phyloP scores from a whole-genome alignment of 257 asterid genomes.

The Thymus mandschuricus region DNA sequence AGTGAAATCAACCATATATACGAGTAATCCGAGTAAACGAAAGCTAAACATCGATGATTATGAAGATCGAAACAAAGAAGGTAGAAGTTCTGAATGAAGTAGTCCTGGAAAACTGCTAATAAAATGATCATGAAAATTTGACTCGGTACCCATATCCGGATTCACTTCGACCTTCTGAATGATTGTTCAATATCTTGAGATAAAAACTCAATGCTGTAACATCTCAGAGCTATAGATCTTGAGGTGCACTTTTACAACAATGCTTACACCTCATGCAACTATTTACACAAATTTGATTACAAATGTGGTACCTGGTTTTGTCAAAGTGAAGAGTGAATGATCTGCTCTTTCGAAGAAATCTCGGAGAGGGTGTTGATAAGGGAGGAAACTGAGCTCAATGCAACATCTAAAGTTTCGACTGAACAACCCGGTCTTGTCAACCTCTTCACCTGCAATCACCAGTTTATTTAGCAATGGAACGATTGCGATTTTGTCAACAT shows the following conservation, averaged over 20 bases:
- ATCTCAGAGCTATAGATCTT: background rate
- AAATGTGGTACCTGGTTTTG: background rate
- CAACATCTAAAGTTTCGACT: conserved; percentile 47
- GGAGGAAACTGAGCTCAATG: conserved; percentile 48
- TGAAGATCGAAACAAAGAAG: too few species aligned
- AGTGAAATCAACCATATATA: too few species aligned
- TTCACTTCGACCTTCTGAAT: background rate
- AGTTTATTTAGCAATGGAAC: background rate
- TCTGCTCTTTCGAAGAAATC: conserved; percentile 39
- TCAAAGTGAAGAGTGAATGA: conserved; percentile 48
- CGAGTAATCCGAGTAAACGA: too few species aligned
- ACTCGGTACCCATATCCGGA: too few species aligned
- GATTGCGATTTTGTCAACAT: background rate
- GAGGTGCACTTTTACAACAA: background rate
- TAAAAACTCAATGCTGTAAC: background rate
- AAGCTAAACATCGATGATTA: too few species aligned
- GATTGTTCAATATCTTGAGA: background rate
- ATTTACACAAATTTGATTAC: background rate
- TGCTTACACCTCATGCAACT: background rate
- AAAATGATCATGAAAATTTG: too few species aligned
- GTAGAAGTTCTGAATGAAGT: too few species aligned
- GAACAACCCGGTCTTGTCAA: conserved; percentile 58
- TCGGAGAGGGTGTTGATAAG: conserved; percentile 43
- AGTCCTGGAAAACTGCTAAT: too few species aligned
- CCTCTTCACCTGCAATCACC: conserved; percentile 44